Base-by-base conservation (phyloP, 2,329 filamentous ascomycete species). In the Emmonsiellopsis sp. region DNA sequence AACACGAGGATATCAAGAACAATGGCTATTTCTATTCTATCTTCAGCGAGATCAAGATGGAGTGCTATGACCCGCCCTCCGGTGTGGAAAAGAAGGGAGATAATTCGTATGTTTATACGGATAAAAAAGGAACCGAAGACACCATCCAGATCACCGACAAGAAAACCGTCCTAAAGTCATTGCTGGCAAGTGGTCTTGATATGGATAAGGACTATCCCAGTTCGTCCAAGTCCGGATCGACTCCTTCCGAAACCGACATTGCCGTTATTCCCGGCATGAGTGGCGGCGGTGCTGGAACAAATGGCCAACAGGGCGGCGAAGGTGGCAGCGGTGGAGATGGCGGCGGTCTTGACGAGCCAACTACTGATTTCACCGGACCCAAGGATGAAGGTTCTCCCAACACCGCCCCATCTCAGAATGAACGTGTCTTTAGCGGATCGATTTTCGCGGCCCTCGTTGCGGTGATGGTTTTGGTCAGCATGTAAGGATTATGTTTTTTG, bases 21-120 rank as follows among this genome's bases (percentile, higher is more conserved):
- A 78, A 88, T 65, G 88, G 89, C 34, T 97, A 96, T 78, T 95
- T 93, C 77, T 96, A 86, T 67, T 87, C 90, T 52, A 82, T 81
- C 43, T 82, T 96, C 63, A 78, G 82, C 52, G 82, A 90, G 52
- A 82, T 98, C 55, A 79, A 76, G n/a, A 83, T 97, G 37, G 74
- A 90, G 61, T 98, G 93, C 83, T 97, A 87, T 77, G 79, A 91
- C 61, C 83, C 89, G 3, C 93, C 92, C 32, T 78, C 80, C 20
- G 86, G 83, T 70, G 81, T 78, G 52, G 81, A 82, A 59, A 79
- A 76, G 60, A 69, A 72, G 48, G 83, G 82, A 56, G 69, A 67
- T 61, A 78, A 77, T 58, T 84, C 85, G 26, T 98, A 97, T 78
- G 80, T 83, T 60, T 95, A 87, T 77, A 85, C 79, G 57, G 75